Base-by-base conservation (phyloP, 768 basidiomycete species). In the Lanmaoa rubissima region DNA sequence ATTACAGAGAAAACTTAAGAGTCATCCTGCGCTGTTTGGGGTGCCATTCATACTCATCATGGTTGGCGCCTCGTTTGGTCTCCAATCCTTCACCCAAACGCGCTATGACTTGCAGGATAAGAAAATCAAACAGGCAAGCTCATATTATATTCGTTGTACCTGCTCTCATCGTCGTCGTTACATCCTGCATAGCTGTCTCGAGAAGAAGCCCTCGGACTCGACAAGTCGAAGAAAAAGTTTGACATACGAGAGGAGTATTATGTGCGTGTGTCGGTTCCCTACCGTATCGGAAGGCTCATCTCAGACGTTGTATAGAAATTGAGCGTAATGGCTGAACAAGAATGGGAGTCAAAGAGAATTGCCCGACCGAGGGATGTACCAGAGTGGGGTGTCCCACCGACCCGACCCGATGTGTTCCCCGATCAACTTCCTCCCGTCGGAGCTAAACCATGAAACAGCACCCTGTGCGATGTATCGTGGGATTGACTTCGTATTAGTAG, bases 181-280 rank as follows among this genome's bases (percentile, higher is more conserved):
- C 40, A 0, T 31, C 26, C 41, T 28, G 19, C 12, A 7, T 48
- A 85, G 92, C 72, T 97, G 36, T 81, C 84, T 39, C 86, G 85
- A 59, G 87, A 94, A 68, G 84, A 94, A 62, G 88, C 91, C 59
- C 77, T 95, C 21, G 81, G 84, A 11, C 75, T 94, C 64, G 79
- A 86, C 59, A 82, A 79, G 67, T 75, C 76, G 53, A 79, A 87
- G 73, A 88, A 87, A 75, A 89, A 85, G 76, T 86, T 97, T 56
- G 95, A 98, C 72, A 90, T 97, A 17, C 78, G 92, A 52, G 96
- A 98, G 69, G 95, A 97, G 68, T 99, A 98, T 72, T 98, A 88
- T 68, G 95, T 97, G 74, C 74, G 93, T 85, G 51, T 55, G 21
- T 26, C 24, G 3, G 17, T 28, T 13, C 16, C 45, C 50, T 53